Percentiles rank a stretch among this genome's conserved stretches.
These are phyloP conservation scores for Debaryomyces sp. DNA, from an alignment of 1,139 yeast genomes.

Conservation along the genomic window DNA sequence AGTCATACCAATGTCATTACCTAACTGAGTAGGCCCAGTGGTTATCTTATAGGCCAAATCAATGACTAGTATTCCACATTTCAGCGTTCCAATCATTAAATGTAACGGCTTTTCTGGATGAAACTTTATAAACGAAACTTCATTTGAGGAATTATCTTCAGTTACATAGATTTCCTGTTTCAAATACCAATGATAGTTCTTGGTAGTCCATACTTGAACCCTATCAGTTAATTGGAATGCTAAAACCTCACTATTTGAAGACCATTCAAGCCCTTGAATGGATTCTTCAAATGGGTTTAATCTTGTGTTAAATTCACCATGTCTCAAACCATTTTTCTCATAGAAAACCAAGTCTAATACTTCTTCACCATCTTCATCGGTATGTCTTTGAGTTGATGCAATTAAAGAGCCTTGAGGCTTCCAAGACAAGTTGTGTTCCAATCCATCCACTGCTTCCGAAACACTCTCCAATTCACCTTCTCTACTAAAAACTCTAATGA, in stretches of 20 bases:
- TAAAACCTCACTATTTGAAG: slow-evolving; percentile 76
- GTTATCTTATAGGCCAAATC: slow-evolving; percentile 69
- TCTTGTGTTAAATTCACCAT: slow-evolving; percentile 80
- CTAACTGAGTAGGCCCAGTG: slow-evolving; percentile 69
- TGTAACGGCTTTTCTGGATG: slow-evolving; percentile 89
- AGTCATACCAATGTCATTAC: slow-evolving; percentile 76
- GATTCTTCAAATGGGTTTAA: slow-evolving; percentile 49
- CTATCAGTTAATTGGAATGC: slow-evolving; percentile 64
- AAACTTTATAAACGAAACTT: slow-evolving; percentile 63
- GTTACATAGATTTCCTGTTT: slow-evolving; percentile 68
- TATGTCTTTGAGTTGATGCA: slow-evolving; percentile 73
- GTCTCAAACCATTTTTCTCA: slow-evolving; percentile 91
- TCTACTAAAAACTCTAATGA: slow-evolving; percentile 78
- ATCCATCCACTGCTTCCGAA: slow-evolving; percentile 86
- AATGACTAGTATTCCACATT: slow-evolving; percentile 55
- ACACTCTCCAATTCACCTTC: slow-evolving; percentile 81
- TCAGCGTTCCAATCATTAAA: slow-evolving; percentile 61
- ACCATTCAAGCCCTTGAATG: slow-evolving; percentile 72
- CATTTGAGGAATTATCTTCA: slow-evolving; percentile 25
- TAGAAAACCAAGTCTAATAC: slow-evolving; percentile 70
- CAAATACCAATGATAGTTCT: slow-evolving; percentile 94
- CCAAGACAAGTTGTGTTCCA: slow-evolving; percentile 79
- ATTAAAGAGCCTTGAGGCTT: slow-evolving; percentile 88
- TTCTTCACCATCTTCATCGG: slow-evolving; percentile 51
- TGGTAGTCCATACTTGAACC: slow-evolving; percentile 86